A percentile compares a stretch with the other conserved stretches of the same genome.
phyloP scores from a whole-genome alignment of 2,329 filamentous ascomycete species.

The Fusarium torulosum region DNA sequence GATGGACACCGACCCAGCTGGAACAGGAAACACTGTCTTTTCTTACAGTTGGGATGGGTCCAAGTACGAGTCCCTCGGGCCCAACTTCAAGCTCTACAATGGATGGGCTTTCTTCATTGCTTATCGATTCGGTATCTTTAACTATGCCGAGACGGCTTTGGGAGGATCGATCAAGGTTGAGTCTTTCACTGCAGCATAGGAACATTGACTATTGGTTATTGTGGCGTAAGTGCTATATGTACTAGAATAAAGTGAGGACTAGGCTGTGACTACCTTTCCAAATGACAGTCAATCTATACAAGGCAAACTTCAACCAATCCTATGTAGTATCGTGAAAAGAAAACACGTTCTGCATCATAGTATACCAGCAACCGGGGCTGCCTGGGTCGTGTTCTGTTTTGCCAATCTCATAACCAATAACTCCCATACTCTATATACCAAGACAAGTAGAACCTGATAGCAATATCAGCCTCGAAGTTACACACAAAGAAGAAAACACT shows the following conservation, averaged over 20 bases:
- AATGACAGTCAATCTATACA: too few species aligned
- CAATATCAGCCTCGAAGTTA: background rate
- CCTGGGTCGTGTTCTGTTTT: too few species aligned
- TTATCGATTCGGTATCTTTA: constrained; percentile 64
- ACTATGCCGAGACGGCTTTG: constrained; percentile 59
- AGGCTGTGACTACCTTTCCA: too few species aligned
- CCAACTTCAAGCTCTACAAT: constrained; percentile 53
- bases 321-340: too few species aligned
- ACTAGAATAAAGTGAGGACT: too few species aligned
- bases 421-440: too few species aligned
- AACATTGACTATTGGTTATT: fast-evolving
- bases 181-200: constrained; percentile 33
- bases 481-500: background rate
- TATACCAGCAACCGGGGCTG: too few species aligned
- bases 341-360: too few species aligned
- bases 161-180: constrained; percentile 52
- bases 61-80: constrained; percentile 47
- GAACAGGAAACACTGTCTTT: constrained; percentile 40
- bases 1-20: constrained; percentile 44
- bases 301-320: too few species aligned
- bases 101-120: constrained; percentile 63
- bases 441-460: background rate
- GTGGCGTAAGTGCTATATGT: background rate
- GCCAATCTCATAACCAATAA: too few species aligned
- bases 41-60: constrained; percentile 36